Percentiles rank a stretch among this genome's conserved stretches.
These are phyloP conservation scores for Penicillium glabrum DNA, from an alignment of 2,329 filamentous ascomycete genomes.

Conservation along the genomic window DNA sequence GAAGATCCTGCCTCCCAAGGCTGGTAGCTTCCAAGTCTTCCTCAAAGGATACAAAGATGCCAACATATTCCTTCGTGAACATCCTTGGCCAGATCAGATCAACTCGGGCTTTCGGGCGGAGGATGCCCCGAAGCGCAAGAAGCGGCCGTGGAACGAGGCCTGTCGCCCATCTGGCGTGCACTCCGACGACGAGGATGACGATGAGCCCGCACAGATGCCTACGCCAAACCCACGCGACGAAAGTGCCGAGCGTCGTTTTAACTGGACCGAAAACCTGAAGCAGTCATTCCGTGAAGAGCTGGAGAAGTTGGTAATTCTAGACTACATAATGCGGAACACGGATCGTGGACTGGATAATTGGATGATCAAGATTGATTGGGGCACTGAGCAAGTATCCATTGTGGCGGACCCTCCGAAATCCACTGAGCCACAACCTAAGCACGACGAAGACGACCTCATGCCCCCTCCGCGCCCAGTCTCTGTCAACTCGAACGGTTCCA, in stretches of 20 bases:
- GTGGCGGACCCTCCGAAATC: slow-evolving; percentile 77
- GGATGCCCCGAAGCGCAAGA: slow-evolving; percentile 66
- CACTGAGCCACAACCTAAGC: slow-evolving; percentile 48
- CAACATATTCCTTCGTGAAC: slow-evolving; percentile 88
- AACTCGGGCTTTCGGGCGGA: slow-evolving; percentile 66
- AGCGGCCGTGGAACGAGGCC: slow-evolving; percentile 74
- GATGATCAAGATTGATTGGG: slow-evolving; percentile 97
- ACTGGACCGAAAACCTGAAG: slow-evolving; percentile 86
- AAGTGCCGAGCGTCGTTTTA: slow-evolving; percentile 56
- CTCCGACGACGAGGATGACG: slow-evolving; percentile 63
- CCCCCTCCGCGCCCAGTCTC: slow-evolving; percentile 63
- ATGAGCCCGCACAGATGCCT: slow-evolving; percentile 42
- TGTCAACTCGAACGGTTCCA: slow-evolving; percentile 44
- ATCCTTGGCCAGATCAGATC: slow-evolving; percentile 95
- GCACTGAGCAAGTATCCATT: slow-evolving; percentile 78
- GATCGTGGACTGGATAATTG: slow-evolving; percentile 96
- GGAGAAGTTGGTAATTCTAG: slow-evolving; percentile 93
- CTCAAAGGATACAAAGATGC: slow-evolving; percentile 96
- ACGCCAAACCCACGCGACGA: slow-evolving; percentile 48
- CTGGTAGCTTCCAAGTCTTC: slow-evolving; percentile 96
- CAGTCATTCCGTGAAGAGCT: slow-evolving; percentile 92
- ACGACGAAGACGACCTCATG: slow-evolving; percentile 49
- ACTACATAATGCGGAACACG: slow-evolving; percentile 99
- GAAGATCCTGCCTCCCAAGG: slow-evolving; percentile 82
- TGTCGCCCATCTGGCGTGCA: slow-evolving; percentile 68